phyloP scores from a whole-genome alignment of 148 eudicot genomes.

The Polygonum aviculare region DNA sequence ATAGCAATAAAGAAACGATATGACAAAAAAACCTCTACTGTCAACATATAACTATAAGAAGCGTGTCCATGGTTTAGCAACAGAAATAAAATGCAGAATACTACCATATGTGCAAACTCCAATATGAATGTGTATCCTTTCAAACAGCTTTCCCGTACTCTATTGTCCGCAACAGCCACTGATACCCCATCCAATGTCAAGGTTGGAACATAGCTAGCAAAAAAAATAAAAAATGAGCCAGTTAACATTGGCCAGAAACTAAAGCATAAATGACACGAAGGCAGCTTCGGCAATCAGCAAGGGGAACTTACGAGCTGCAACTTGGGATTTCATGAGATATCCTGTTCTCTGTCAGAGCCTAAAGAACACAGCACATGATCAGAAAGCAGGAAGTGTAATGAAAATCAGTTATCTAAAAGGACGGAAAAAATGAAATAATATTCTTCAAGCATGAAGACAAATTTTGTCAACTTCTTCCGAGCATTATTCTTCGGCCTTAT shows the following conservation, averaged over 20 bases:
- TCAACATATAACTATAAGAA: not conserved
- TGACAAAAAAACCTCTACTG: not conserved
- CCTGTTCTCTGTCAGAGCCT: constrained; percentile 46
- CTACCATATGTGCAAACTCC: constrained; percentile 54
- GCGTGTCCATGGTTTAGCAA: not conserved
- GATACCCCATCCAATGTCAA: constrained; percentile 65
- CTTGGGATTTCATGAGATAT: constrained; percentile 67
- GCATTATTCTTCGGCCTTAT: not conserved
- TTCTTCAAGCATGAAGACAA: not conserved
- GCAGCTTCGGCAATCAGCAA: not conserved
- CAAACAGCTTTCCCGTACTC: constrained; percentile 69
- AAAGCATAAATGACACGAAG: not conserved
- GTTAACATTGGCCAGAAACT: not conserved
- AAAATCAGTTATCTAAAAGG: not conserved
- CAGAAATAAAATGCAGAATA: not conserved
- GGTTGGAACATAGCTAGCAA: constrained; percentile 66
- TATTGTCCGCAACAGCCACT: constrained; percentile 52
- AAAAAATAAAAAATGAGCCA: not conserved
- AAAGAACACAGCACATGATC: not conserved
- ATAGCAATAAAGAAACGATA: not conserved
- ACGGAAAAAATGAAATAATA: not conserved
- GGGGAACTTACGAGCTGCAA: constrained; percentile 50
- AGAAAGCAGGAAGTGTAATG: not conserved
- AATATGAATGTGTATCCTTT: constrained; percentile 68
- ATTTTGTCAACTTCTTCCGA: not conserved